Evolutionary conservation across 371 early-diverging fungal genomes (phyloP).

Genomic region (Batkoa obscura): DNA sequence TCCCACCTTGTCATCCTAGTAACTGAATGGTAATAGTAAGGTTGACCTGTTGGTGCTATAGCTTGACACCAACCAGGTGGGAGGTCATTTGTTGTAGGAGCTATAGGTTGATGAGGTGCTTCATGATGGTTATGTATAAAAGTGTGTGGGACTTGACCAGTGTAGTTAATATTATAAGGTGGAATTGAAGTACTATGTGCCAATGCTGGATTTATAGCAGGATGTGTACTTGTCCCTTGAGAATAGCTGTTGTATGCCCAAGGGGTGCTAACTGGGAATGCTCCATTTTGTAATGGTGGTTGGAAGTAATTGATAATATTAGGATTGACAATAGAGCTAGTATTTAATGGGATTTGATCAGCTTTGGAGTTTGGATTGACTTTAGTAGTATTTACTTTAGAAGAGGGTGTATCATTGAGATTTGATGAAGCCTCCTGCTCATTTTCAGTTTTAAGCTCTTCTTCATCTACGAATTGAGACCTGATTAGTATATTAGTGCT

Average conservation of each 20-base stretch:
- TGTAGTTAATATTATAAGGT: background rate
- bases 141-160: too few species aligned
- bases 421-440: too few species aligned
- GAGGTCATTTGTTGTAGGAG: background rate
- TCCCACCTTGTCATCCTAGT: slow-evolving; percentile 3
- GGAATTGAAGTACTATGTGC: background rate
- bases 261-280: background rate
- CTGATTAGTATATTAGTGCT: too few species aligned
- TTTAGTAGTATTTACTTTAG: too few species aligned
- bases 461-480: too few species aligned
- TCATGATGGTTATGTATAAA: background rate
- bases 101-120: background rate
- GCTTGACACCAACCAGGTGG: background rate
- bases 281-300: too few species aligned
- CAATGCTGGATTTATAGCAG: background rate
- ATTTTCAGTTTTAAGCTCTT: too few species aligned
- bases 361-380: too few species aligned
- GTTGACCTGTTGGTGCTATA: background rate
- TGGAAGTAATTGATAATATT: too few species aligned
- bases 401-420: too few species aligned
- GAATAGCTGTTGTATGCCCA: background rate
- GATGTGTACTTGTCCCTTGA: background rate
- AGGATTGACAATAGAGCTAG: too few species aligned
- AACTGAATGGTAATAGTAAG: slow-evolving; percentile 3
- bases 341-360: too few species aligned